A percentile compares a stretch with the other conserved stretches of the same genome.
Conservation (phyloP, 164 flowering plant genomes). For the Vitis labrusca region DNA sequence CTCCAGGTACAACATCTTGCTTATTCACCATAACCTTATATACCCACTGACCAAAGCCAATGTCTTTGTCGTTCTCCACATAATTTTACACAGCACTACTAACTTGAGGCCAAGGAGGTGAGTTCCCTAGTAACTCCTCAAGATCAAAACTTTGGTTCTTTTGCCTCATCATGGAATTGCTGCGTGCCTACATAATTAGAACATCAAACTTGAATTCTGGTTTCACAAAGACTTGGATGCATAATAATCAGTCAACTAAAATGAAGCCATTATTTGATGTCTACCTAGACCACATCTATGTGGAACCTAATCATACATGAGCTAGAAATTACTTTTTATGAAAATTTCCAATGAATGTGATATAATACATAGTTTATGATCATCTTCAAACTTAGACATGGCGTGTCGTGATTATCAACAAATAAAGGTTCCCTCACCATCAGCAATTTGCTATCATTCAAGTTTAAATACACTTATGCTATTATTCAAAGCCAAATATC, state of each 20-base stretch:
- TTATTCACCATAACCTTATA: slow-evolving; percentile 95
- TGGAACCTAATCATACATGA: no score
- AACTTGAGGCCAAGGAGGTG: slow-evolving; percentile 79
- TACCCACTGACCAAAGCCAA: slow-evolving; percentile 74
- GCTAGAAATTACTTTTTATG: no score
- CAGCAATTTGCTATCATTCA: neutral
- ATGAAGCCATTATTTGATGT: no score
- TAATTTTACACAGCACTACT: slow-evolving; percentile 36
- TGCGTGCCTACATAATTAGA: slow-evolving; percentile 35
- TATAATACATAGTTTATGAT: no score
- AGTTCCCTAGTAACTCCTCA: slow-evolving; percentile 59
- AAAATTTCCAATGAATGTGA: no score
- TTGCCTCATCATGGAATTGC: slow-evolving; percentile 42
- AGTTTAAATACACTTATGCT: neutral
- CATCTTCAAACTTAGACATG: no score
- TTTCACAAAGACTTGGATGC: neutral
- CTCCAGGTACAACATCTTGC: slow-evolving; percentile 46
- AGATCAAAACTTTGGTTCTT: slow-evolving; percentile 63
- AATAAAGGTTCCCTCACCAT: no score
- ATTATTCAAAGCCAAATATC: neutral
- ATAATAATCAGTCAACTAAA: neutral
- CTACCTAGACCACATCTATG: no score
- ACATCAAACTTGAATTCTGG: neutral
- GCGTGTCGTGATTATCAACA: no score
- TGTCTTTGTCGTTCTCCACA: slow-evolving; percentile 61